phyloP scores from a whole-genome alignment of 352 stramenopile genomes.

The Pythium plurisporium region DNA sequence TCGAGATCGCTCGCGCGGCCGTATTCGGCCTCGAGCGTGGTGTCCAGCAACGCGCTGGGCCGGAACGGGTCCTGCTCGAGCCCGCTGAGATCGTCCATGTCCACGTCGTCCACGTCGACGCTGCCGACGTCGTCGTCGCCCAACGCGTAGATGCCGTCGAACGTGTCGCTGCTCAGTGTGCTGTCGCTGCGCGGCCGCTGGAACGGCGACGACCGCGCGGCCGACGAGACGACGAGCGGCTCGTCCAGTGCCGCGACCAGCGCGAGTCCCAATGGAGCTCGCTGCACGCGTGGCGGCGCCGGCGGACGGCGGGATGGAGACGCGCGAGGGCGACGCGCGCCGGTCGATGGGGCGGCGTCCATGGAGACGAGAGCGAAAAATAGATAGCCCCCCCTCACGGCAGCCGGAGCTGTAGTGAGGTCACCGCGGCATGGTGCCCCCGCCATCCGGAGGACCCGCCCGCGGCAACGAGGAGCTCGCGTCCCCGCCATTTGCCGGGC shows the following conservation, averaged over 20 bases:
- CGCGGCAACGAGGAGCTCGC: background rate
- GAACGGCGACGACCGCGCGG: background rate
- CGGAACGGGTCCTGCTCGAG: constrained; percentile 55
- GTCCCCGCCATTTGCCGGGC: constrained; percentile 15
- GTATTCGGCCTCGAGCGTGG: constrained; percentile 46
- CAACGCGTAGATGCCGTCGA: constrained; percentile 24
- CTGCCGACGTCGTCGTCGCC: constrained; percentile 18
- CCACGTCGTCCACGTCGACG: constrained; percentile 33
- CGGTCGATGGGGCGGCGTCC: background rate
- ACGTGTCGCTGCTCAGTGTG: constrained; percentile 21
- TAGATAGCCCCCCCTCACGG: too few relatives aligned
- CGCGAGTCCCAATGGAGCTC: constrained; percentile 12
- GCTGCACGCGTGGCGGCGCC: background rate
- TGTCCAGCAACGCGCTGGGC: constrained; percentile 57
- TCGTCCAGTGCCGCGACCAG: constrained; percentile 20
- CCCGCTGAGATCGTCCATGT: constrained; percentile 47
- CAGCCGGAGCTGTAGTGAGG: too few relatives aligned
- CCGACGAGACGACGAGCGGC: background rate
- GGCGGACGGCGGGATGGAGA: background rate
- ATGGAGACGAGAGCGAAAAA: too few relatives aligned
- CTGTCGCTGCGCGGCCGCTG: constrained; percentile 17
- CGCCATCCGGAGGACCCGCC: constrained; percentile 12
- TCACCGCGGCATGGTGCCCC: background rate
- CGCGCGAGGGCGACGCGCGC: background rate
- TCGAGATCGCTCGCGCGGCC: constrained; percentile 52